Evolutionary conservation across 805 yeast species (phyloP).

Genomic region (Lipomyces orientalis): DNA sequence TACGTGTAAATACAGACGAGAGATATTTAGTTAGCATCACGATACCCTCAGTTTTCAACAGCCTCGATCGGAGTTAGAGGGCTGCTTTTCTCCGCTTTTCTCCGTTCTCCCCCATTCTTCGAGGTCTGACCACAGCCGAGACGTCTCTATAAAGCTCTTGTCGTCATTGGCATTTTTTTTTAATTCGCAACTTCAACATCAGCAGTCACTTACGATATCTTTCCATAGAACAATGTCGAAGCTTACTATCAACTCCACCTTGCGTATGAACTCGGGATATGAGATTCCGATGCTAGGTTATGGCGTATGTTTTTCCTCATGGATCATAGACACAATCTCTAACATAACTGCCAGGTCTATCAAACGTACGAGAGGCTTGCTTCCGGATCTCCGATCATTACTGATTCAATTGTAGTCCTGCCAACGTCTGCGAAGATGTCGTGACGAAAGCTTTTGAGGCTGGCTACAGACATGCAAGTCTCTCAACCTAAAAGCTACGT

Average conservation of each 20-base stretch:
- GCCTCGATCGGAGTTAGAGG: too few relatives aligned
- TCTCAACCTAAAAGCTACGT: constrained; percentile 50
- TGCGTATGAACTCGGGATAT: constrained; percentile 54
- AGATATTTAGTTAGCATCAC: too few relatives aligned
- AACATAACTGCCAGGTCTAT: constrained; percentile 51
- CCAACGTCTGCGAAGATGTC: constrained; percentile 40
- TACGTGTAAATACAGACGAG: too few relatives aligned
- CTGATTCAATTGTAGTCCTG: background rate
- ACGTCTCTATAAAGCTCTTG: background rate
- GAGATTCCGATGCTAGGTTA: constrained; percentile 77
- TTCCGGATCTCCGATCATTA: constrained; percentile 4
- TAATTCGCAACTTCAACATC: background rate
- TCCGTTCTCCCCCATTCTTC: too few relatives aligned
- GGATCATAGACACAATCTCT: background rate
- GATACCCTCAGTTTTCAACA: too few relatives aligned
- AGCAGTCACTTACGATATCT: background rate
- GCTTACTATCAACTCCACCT: constrained; percentile 16
- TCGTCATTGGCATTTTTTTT: background rate
- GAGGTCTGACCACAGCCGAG: background rate
- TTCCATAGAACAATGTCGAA: constrained; percentile 2
- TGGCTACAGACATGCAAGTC: constrained; percentile 63
- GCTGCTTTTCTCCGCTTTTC: too few relatives aligned
- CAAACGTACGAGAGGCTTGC: constrained; percentile 37
- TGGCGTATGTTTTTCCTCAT: constrained; percentile 70
- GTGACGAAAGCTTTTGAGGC: constrained; percentile 62